Evolutionary conservation across 768 basidiomycete species (phyloP).

Genomic region (Hericium alpestre): DNA sequence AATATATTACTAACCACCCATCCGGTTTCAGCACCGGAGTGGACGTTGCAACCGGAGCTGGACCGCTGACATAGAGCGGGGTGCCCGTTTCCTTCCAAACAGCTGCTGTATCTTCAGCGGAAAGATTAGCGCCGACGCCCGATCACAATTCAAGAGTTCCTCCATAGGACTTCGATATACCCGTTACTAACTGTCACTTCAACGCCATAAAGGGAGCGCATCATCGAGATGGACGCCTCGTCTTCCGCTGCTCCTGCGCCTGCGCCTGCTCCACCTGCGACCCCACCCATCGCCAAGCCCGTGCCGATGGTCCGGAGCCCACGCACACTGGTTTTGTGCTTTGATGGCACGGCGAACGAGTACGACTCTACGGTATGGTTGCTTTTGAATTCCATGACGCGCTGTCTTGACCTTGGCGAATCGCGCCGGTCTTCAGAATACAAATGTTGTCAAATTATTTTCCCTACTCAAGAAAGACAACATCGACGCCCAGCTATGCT

Average conservation of each 20-base stretch:
- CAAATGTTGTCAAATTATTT: constrained; percentile 31
- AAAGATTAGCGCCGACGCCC: too few relatives aligned
- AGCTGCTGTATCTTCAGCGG: too few relatives aligned
- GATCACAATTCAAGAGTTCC: too few relatives aligned
- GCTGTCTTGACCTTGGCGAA: neutral
- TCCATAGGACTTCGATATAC: too few relatives aligned
- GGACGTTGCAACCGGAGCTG: too few relatives aligned
- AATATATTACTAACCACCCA: too few relatives aligned
- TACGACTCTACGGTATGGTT: neutral
- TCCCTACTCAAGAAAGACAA: constrained; percentile 27
- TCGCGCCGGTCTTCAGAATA: constrained; percentile 21
- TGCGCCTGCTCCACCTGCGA: neutral
- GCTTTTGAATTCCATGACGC: too few relatives aligned
- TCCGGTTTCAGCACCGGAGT: too few relatives aligned
- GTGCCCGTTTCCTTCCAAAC: too few relatives aligned
- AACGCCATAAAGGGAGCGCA: neutral
- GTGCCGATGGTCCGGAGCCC: constrained; percentile 1
- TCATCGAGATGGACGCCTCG: neutral
- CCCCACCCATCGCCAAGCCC: neutral
- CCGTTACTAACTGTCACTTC: too few relatives aligned
- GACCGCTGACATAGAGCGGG: too few relatives aligned
- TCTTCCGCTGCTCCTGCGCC: neutral
- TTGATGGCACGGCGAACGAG: constrained; percentile 11
- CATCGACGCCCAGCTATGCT: constrained; percentile 29
- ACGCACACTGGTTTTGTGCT: constrained; percentile 11